Base-by-base conservation (phyloP, 257 asterid species). In the Nicotiana tabacum region DNA sequence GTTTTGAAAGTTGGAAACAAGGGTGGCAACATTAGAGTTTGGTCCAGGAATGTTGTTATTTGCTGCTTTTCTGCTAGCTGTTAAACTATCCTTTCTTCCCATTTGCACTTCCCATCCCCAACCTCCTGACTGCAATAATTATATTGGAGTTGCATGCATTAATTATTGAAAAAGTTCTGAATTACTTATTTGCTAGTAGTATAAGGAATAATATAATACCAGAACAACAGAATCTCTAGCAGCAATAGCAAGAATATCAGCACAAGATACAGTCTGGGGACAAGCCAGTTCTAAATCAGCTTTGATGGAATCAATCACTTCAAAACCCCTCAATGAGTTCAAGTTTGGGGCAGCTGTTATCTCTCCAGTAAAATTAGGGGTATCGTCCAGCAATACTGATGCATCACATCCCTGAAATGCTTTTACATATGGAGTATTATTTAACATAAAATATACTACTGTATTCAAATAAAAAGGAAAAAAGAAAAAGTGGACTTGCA, bases 341-440 rank as follows among this genome's bases (percentile, higher is more conserved):
- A 87, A 83, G 70, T 94, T 95, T 3, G 98, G 98, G n/a, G 84
- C 92, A 3, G 97, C 99, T 0, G 89, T 91, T 84, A 94, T 94
- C 86, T 95, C 99, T 48, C 99, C 97, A 1, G 61, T 86, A 11
- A 94, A 85, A 57, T 39, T 84, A 10, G 84, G 65, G 24, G 87
- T 90, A 58, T 92, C 98, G 16, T 94, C 98, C 82, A 95, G 83
- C 76, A 95, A 64, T 15, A 92, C 93, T 0, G 98, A 94, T 13
- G 95, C 98, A 85, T 95, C 99, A 70, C 99, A 95, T 57, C 99
- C 99, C 98, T 95, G 82, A 6, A 83, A 64, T 24, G 9, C 2
- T 9, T 66, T 46, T 27, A 78, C 16, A 79, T 58, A 1, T 9
- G 51, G 51, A 43, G 51, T 43, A 78, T 29, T 27, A n/a, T 13